phyloP scores from a whole-genome alignment of 2,329 filamentous ascomycete species.

The Ampelomyces quisqualis region DNA sequence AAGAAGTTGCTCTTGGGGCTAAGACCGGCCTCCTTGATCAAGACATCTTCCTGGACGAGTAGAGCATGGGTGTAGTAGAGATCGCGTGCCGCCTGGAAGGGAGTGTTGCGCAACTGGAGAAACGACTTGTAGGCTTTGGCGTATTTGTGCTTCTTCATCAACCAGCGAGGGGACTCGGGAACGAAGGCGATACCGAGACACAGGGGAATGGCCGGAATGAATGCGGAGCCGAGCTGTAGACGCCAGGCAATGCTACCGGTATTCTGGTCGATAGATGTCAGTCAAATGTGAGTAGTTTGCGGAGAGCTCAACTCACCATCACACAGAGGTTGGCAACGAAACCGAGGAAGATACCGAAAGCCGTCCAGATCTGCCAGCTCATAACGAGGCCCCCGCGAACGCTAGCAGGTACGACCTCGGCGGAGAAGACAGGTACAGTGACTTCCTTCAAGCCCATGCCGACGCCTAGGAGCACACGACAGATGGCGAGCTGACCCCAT shows the following conservation, averaged over 20 bases:
- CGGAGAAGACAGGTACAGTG: slow-evolving; percentile 50
- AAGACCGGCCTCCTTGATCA: slow-evolving; percentile 37
- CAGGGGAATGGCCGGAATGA: slow-evolving; percentile 44
- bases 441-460: slow-evolving; percentile 51
- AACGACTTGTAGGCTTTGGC: slow-evolving; percentile 45
- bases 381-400: slow-evolving; percentile 53
- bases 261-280: slow-evolving; percentile 18
- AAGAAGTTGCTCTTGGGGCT: slow-evolving; percentile 43
- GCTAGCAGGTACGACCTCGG: slow-evolving; percentile 51
- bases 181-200: slow-evolving; percentile 46
- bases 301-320: slow-evolving; percentile 18
- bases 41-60: slow-evolving; percentile 37
- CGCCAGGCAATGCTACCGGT: slow-evolving; percentile 43
- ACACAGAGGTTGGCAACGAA: slow-evolving; percentile 46
- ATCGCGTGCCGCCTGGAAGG: slow-evolving; percentile 47
- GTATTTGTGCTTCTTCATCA: slow-evolving; percentile 47
- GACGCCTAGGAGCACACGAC: slow-evolving; percentile 42
- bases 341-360: slow-evolving; percentile 51
- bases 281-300: background rate
- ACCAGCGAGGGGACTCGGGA: slow-evolving; percentile 42
- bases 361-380: slow-evolving; percentile 50
- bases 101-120: slow-evolving; percentile 42
- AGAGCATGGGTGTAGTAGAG: slow-evolving; percentile 47
- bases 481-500: slow-evolving; percentile 45
- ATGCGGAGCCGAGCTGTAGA: slow-evolving; percentile 44